Evolutionary conservation across 441 rosid genomes (phyloP).

Genomic region (Flueggea neowawraea): DNA sequence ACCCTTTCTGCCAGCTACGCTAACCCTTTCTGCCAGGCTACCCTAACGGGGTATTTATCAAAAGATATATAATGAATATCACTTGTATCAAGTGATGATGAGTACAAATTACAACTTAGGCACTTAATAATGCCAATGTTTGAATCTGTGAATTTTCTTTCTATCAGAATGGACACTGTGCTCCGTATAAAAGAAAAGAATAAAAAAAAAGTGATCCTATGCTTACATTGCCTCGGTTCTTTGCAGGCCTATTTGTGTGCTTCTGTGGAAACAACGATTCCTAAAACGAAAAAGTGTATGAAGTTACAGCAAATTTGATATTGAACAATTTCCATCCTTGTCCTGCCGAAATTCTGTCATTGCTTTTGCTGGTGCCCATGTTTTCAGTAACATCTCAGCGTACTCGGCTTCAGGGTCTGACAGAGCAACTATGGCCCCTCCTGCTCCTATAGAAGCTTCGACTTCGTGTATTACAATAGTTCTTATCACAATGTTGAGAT

Average conservation of each 20-base stretch:
- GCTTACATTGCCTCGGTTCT: conserved; percentile 3
- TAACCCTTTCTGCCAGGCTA: no score
- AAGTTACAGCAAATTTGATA: conserved; percentile 2
- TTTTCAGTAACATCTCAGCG: conserved; percentile 84
- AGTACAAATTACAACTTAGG: no score
- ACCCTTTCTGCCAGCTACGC: no score
- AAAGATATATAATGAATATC: no score
- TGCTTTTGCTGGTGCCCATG: conserved; percentile 72
- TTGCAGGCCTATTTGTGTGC: conserved; percentile 1
- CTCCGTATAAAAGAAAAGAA: background rate
- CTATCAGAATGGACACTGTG: background rate
- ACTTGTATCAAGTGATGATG: no score
- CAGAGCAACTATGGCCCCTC: conserved; percentile 84
- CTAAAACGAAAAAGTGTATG: background rate
- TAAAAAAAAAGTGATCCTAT: conserved; percentile 3
- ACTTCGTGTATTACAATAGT: conserved; percentile 75
- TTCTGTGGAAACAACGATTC: background rate
- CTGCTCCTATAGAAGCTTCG: conserved; percentile 95
- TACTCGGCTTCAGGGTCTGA: conserved; percentile 87
- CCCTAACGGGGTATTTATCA: no score
- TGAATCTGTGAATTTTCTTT: no score
- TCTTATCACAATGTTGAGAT: conserved; percentile 89
- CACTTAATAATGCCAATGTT: no score
- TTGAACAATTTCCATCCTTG: background rate
- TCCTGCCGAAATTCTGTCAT: conserved; percentile 47